Conservation (phyloP, 1,284 basidiomycete species). For the Ustilago hordei region DNA sequence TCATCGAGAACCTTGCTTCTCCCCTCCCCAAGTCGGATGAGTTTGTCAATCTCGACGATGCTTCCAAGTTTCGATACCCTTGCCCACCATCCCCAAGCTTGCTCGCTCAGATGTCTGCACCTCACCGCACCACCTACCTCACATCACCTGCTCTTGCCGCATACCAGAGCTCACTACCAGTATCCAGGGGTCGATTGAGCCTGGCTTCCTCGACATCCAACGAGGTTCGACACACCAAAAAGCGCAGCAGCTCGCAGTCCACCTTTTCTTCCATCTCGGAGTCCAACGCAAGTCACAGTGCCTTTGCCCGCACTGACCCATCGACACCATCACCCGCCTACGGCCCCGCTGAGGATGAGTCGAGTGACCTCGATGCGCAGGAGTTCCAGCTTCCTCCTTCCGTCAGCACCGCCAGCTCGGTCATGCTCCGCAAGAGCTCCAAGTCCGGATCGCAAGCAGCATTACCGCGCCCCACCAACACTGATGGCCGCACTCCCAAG, state of each 20-base stretch:
- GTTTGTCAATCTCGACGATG: slow-evolving; percentile 21
- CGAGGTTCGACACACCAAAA: slow-evolving; percentile 32
- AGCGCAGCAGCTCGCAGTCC: slow-evolving; percentile 60
- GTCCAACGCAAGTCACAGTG: slow-evolving; percentile 49
- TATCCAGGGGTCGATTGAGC: slow-evolving; percentile 35
- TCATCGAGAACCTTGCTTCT: slow-evolving; percentile 30
- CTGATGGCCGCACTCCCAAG: slow-evolving; percentile 41
- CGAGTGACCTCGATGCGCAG: slow-evolving; percentile 56
- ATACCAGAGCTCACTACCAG: slow-evolving; percentile 55
- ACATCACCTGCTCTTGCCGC: slow-evolving; percentile 60
- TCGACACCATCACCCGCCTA: slow-evolving; percentile 55
- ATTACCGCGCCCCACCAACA: slow-evolving; percentile 29
- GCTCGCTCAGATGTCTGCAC: slow-evolving; percentile 55
- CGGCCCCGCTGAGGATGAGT: slow-evolving; percentile 50
- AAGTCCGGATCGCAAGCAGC: slow-evolving; percentile 21
- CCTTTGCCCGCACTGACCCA: slow-evolving; percentile 53
- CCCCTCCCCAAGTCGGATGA: slow-evolving; percentile 31
- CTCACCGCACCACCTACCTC: slow-evolving; percentile 43
- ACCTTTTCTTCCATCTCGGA: slow-evolving; percentile 64
- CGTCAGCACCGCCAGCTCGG: slow-evolving; percentile 47
- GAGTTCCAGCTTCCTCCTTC: slow-evolving; percentile 59
- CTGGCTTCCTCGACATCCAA: slow-evolving; percentile 27
- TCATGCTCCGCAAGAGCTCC: slow-evolving; percentile 52
- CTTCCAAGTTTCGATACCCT: slow-evolving; percentile 56
- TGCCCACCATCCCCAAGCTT: slow-evolving; percentile 61